These are phyloP conservation scores for Fusarium subglutinans DNA, from an alignment of 2,329 filamentous ascomycete species.

Conservation along the genomic window DNA sequence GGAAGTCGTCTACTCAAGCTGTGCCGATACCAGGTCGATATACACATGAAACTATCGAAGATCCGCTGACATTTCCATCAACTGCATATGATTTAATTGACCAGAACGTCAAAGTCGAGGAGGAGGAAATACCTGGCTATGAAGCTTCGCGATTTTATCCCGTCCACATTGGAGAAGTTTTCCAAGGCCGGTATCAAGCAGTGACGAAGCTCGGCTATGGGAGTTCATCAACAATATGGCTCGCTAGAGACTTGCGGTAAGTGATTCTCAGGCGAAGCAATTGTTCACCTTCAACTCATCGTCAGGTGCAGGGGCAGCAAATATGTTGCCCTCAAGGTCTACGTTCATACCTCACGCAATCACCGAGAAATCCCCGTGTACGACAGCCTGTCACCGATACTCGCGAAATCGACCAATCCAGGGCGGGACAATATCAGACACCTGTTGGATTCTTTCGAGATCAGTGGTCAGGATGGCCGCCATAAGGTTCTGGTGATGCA, in stretches of 20 bases:
- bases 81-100: background rate
- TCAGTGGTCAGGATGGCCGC: constrained; percentile 29
- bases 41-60: background rate
- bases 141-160: constrained; percentile 49
- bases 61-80: background rate
- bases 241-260: too few species aligned
- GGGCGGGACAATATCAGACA: constrained; percentile 27
- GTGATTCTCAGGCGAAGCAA: too few species aligned
- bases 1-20: background rate
- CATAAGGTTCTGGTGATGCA: constrained; percentile 39
- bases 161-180: constrained; percentile 49
- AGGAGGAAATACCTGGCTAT: constrained; percentile 51
- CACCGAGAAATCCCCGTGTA: constrained; percentile 38
- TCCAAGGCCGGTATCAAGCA: constrained; percentile 49
- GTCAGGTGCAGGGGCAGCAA: too few species aligned
- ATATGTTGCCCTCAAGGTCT: constrained; percentile 45
- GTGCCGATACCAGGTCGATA: background rate
- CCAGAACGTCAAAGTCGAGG: constrained; percentile 37
- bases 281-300: too few species aligned
- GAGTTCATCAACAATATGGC: constrained; percentile 53
- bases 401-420: background rate
- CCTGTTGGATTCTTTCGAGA: constrained; percentile 33
- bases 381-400: background rate
- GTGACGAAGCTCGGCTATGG: constrained; percentile 55
- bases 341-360: constrained; percentile 32